A percentile compares a stretch with the other conserved stretches of the same genome.
Conservation (phyloP, 257 asterid species). For the Buddleja alternifolia region DNA sequence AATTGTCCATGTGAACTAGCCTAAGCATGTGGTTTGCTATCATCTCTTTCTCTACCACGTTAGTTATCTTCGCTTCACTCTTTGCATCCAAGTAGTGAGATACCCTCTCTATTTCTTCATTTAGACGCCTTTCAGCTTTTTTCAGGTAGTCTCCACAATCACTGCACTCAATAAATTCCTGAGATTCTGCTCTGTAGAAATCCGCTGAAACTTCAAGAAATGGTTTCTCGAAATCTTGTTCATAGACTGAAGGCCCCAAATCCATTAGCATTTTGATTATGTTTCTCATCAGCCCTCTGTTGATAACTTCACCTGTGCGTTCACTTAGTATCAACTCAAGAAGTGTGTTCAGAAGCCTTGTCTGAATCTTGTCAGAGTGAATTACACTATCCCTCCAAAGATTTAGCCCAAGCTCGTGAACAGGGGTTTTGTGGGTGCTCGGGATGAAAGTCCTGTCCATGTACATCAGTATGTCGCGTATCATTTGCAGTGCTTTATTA, state of each 20-base stretch:
- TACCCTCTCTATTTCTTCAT: constrained; percentile 91
- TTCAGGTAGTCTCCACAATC: constrained; percentile 87
- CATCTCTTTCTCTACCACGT: constrained; percentile 86
- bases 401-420: constrained; percentile 85
- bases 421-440: constrained; percentile 68
- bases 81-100: constrained; percentile 76
- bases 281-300: constrained; percentile 89
- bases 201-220: constrained; percentile 78
- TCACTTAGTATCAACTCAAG: constrained; percentile 67
- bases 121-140: constrained; percentile 82
- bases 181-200: constrained; percentile 84
- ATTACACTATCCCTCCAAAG: constrained; percentile 83
- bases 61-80: constrained; percentile 73
- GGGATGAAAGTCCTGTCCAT: constrained; percentile 89
- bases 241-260: constrained; percentile 77
- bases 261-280: constrained; percentile 84
- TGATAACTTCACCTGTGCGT: constrained; percentile 75
- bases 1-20: constrained; percentile 84
- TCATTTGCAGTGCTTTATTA: constrained; percentile 85
- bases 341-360: constrained; percentile 69
- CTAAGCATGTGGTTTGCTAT: constrained; percentile 79
- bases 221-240: constrained; percentile 82
- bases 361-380: constrained; percentile 64
- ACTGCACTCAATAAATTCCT: constrained; percentile 74
- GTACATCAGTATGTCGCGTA: constrained; percentile 86